phyloP scores from a whole-genome alignment of 2,329 filamentous ascomycete genomes.

The Aspergillus ochraceus region DNA sequence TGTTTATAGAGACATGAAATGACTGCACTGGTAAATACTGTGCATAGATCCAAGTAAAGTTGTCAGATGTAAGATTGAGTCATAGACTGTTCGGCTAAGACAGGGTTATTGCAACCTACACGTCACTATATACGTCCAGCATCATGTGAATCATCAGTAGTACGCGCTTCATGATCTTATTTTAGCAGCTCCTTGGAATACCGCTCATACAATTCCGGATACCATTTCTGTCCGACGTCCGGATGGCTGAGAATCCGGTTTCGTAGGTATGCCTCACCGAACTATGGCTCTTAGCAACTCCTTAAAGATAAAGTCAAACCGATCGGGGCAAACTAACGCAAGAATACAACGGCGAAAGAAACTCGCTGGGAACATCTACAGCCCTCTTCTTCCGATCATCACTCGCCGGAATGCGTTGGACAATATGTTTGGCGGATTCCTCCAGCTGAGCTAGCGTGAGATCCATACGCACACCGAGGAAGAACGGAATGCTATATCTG shows the following conservation, averaged over 20 bases:
- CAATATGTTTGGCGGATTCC: slow-evolving; percentile 33
- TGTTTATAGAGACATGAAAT: too few relatives aligned
- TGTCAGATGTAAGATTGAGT: too few relatives aligned
- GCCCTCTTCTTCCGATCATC: slow-evolving; percentile 32
- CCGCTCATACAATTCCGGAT: slow-evolving; percentile 30
- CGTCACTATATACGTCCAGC: too few relatives aligned
- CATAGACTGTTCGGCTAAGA: too few relatives aligned
- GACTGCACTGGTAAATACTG: too few relatives aligned
- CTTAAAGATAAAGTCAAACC: too few relatives aligned
- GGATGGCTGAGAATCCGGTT: slow-evolving; percentile 40
- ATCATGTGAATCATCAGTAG: too few relatives aligned
- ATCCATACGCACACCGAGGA: slow-evolving; percentile 53
- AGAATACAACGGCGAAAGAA: slow-evolving; percentile 35
- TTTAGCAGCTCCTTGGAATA: slow-evolving; percentile 27
- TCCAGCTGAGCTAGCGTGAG: slow-evolving; percentile 49
- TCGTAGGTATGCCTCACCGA: slow-evolving; percentile 37
- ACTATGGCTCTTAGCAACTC: slow-evolving; percentile 20
- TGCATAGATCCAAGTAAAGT: too few relatives aligned
- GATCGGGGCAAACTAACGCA: slow-evolving; percentile 26
- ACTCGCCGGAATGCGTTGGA: slow-evolving; percentile 28
- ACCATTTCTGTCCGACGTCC: slow-evolving; percentile 37
- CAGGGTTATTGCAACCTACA: too few relatives aligned
- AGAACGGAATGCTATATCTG: slow-evolving; percentile 54
- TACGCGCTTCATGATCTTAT: neutral
- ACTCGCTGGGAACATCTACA: slow-evolving; percentile 39